Percentiles rank a stretch among this genome's conserved stretches.
Conservation (phyloP, 345 rosid species). For the Salix viminalis region DNA sequence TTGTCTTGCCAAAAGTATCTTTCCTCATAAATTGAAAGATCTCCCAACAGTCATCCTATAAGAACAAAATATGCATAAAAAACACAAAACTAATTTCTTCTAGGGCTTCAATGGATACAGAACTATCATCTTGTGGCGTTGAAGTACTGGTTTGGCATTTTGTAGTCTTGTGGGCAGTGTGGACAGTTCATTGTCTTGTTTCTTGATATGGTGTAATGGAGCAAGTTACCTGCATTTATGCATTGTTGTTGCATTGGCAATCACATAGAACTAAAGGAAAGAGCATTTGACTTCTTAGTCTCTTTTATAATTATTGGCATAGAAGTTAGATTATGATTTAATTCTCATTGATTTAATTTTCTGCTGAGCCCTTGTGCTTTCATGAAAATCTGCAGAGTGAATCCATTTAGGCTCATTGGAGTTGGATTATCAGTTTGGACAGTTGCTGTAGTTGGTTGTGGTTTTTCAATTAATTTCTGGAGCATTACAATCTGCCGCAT, state of each 20-base stretch:
- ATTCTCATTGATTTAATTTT: neutral
- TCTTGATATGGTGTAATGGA: neutral
- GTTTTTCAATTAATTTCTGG: slow-evolving; percentile 83
- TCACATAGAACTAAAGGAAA: neutral
- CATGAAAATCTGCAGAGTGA: slow-evolving; percentile 49
- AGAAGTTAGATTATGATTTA: neutral
- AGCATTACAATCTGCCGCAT: slow-evolving; percentile 77
- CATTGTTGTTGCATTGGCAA: neutral
- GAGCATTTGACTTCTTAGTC: neutral
- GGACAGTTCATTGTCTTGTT: neutral
- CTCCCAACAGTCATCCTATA: neutral
- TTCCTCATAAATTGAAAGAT: neutral
- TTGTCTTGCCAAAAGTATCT: neutral
- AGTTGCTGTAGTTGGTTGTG: slow-evolving; percentile 69
- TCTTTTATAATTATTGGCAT: neutral
- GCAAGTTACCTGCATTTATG: neutral
- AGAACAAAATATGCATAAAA: neutral
- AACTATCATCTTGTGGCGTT: neutral
- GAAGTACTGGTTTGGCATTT: neutral
- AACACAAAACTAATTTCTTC: neutral
- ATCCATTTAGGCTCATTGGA: slow-evolving; percentile 94
- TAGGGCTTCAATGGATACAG: neutral
- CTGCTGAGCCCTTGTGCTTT: slow-evolving; percentile 12
- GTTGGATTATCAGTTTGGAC: slow-evolving; percentile 91
- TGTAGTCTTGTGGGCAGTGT: neutral